A percentile compares a stretch with the other conserved stretches of the same genome.
phyloP scores from a whole-genome alignment of 495 filamentous ascomycete genomes.

The Aspergillus indologenus region DNA sequence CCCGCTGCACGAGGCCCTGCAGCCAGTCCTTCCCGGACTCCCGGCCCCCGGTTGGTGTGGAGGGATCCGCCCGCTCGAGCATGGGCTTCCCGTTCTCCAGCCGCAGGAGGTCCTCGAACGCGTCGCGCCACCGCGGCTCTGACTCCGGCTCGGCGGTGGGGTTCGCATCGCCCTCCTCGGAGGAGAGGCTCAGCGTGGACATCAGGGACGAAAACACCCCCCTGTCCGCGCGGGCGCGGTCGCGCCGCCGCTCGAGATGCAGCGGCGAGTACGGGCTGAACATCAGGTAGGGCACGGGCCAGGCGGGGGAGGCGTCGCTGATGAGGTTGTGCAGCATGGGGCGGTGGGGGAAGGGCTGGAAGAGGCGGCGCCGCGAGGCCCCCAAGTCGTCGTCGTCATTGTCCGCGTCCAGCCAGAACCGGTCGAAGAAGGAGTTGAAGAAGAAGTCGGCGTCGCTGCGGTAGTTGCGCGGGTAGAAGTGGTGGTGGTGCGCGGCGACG shows the following conservation, averaged over 20 bases:
- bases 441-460: constrained; percentile 23
- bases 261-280: constrained; percentile 53
- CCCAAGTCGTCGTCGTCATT: constrained; percentile 31
- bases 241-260: constrained; percentile 39
- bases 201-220: constrained; percentile 41
- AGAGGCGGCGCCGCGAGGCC: constrained; percentile 28
- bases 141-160: too few relatives aligned
- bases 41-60: constrained; percentile 15
- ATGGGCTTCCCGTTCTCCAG: constrained; percentile 48
- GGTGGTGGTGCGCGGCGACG: background rate
- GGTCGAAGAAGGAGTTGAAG: constrained; percentile 37
- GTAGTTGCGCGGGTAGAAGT: constrained; percentile 9
- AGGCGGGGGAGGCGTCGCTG: constrained; percentile 31
- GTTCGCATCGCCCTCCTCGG: constrained; percentile 26
- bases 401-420: too few relatives aligned
- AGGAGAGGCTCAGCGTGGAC: constrained; percentile 28
- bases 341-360: constrained; percentile 26
- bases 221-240: constrained; percentile 23
- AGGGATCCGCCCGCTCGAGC: constrained; percentile 35
- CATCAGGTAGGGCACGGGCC: constrained; percentile 41
- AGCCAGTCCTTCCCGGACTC: constrained; percentile 40
- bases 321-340: constrained; percentile 32
- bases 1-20: constrained; percentile 34
- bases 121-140: constrained; percentile 51
- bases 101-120: constrained; percentile 54